These are phyloP conservation scores for Apiotrichum mycotoxinovorans DNA, from an alignment of 1,284 basidiomycete genomes.

Conservation along the genomic window DNA sequence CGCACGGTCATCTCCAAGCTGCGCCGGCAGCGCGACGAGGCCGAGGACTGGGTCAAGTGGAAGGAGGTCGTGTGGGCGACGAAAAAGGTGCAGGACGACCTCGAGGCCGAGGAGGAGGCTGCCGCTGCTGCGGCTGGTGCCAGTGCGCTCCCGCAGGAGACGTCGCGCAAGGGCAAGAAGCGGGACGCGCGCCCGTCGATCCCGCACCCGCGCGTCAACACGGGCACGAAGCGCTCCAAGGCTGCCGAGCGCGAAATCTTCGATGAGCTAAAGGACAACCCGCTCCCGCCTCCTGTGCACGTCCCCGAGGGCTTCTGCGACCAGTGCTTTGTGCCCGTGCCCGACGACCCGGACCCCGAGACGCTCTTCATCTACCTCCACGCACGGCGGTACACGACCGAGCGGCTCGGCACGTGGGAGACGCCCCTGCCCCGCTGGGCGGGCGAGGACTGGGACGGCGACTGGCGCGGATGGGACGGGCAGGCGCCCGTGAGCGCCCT, in stretches of 20 bases:
- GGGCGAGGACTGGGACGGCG: slow-evolving; percentile 48
- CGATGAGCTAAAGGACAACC: slow-evolving; percentile 17
- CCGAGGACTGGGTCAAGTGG: slow-evolving; percentile 77
- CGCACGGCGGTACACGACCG: slow-evolving; percentile 71
- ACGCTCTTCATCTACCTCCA: slow-evolving; percentile 90
- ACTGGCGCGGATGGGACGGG: slow-evolving; percentile 49
- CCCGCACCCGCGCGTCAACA: slow-evolving; percentile 21
- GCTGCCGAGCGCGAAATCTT: slow-evolving; percentile 24
- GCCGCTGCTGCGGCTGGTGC: neutral
- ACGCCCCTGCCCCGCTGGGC: slow-evolving; percentile 51
- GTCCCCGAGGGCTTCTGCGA: slow-evolving; percentile 58
- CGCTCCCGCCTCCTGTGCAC: slow-evolving; percentile 50
- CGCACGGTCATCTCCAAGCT: slow-evolving; percentile 79
- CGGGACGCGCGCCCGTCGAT: neutral
- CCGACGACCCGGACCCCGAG: slow-evolving; percentile 85
- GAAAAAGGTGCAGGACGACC: slow-evolving; percentile 34
- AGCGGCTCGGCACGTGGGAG: slow-evolving; percentile 44
- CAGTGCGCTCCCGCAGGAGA: neutral
- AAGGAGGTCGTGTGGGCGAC: slow-evolving; percentile 43
- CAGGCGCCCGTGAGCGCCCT: slow-evolving; percentile 14
- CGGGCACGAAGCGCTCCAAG: slow-evolving; percentile 8
- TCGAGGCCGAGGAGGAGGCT: slow-evolving; percentile 12
- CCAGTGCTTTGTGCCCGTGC: slow-evolving; percentile 82
- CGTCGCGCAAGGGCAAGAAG: neutral
- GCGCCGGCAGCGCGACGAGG: slow-evolving; percentile 85